These are phyloP conservation scores for Microcos paniculata DNA, from an alignment of 345 rosid genomes.

Conservation along the genomic window DNA sequence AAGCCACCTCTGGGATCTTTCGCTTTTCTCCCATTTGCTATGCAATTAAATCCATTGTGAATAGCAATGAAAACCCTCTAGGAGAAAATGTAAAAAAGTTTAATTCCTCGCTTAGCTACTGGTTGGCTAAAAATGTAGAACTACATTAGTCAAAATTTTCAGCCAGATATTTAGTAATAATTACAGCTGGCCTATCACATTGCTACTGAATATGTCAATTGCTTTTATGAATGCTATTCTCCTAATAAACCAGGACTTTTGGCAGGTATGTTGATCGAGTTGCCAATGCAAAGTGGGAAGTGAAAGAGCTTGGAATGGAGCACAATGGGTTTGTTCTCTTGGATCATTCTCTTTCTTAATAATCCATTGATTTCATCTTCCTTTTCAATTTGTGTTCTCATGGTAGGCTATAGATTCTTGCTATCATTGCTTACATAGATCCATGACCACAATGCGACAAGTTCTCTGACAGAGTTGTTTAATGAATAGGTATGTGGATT, in stretches of 20 bases:
- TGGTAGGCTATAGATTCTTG: constrained; percentile 3
- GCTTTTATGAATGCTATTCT: background rate
- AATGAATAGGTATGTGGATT: constrained; percentile 80
- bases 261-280: constrained; percentile 90
- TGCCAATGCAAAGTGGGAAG: constrained; percentile 94
- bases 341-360: constrained; percentile 9
- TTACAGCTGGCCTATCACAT: background rate
- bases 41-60: background rate
- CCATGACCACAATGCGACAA: background rate
- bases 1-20: background rate
- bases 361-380: background rate
- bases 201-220: background rate
- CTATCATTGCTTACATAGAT: background rate
- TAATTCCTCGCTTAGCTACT: background rate
- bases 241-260: constrained; percentile 15
- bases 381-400: background rate
- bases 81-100: background rate
- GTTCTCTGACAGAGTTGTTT: constrained; percentile 2
- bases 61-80: background rate
- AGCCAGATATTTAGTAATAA: background rate
- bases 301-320: constrained; percentile 95
- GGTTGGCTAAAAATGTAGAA: background rate
- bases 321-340: constrained; percentile 87
- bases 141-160: background rate
- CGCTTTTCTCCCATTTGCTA: background rate